Conservation (phyloP, 1,139 yeast species). For the Lodderomyces jiufengensis region DNA sequence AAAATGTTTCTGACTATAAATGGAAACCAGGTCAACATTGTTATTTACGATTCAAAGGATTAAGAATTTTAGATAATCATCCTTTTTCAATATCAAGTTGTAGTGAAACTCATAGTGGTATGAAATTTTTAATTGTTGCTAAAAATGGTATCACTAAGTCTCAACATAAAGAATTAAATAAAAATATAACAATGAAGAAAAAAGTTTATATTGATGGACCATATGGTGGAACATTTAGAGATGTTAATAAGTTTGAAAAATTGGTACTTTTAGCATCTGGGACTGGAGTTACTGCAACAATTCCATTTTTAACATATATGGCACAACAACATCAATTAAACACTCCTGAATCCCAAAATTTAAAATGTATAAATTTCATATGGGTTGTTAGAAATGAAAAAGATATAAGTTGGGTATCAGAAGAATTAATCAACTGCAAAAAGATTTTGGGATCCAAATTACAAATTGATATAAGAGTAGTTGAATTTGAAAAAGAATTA, state of each 20-base stretch:
- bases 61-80: conserved; percentile 51
- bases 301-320: conserved; percentile 41
- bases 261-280: conserved; percentile 46
- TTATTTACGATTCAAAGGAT: conserved; percentile 46
- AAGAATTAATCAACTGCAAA: conserved; percentile 34
- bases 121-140: conserved; percentile 51
- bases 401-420: conserved; percentile 43
- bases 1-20: conserved; percentile 31
- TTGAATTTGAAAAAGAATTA: conserved; percentile 6
- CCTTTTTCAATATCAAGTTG: conserved; percentile 57
- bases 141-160: conserved; percentile 48
- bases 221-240: conserved; percentile 57
- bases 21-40: conserved; percentile 67
- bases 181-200: conserved; percentile 20
- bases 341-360: conserved; percentile 13
- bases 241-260: conserved; percentile 47
- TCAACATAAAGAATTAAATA: conserved; percentile 27
- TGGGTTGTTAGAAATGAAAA: conserved; percentile 45
- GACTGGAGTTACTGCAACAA: conserved; percentile 53
- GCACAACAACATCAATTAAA: conserved; percentile 6
- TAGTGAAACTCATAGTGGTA: conserved; percentile 18
- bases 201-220: conserved; percentile 58
- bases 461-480: conserved; percentile 27
- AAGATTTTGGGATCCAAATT: conserved; percentile 22
- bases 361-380: conserved; percentile 35